A percentile compares a stretch with the other conserved stretches of the same genome.
These are phyloP conservation scores for Helianthus tuberosus DNA, from an alignment of 129 eudicot genomes.

Conservation along the genomic window DNA sequence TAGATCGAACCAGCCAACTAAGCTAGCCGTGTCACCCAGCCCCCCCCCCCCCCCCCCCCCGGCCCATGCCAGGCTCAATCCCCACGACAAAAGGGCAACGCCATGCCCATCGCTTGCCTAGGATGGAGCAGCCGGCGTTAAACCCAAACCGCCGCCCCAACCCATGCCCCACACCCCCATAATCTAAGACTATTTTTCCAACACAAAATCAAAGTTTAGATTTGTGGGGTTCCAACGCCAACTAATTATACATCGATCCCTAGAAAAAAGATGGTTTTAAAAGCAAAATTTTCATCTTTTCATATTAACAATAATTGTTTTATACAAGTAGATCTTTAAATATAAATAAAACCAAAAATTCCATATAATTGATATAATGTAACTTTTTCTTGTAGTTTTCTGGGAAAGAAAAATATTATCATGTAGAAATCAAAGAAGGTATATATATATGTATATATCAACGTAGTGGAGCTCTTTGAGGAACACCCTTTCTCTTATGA, in stretches of 20 bases:
- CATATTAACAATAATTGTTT: constrained; percentile 8
- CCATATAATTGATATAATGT: neutral
- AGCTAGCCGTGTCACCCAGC: too few species aligned
- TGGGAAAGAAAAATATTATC: neutral
- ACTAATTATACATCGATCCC: constrained; percentile 28
- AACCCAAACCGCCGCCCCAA: too few species aligned
- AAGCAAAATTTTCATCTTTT: neutral
- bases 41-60: too few species aligned
- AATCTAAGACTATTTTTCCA: neutral
- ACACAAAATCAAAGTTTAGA: constrained; percentile 19
- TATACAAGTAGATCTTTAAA: constrained; percentile 6
- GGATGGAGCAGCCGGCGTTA: too few species aligned
- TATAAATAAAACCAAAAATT: neutral
- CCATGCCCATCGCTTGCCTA: too few species aligned
- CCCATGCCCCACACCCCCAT: too few species aligned
- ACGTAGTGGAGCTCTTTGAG: constrained; percentile 53
- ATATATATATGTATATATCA: constrained; percentile 18
- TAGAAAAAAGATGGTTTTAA: constrained; percentile 2
- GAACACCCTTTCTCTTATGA: constrained; percentile 65
- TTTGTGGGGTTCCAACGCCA: constrained; percentile 25
- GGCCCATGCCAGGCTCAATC: too few species aligned
- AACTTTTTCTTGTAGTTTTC: neutral
- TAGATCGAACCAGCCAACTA: too few species aligned
- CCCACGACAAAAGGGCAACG: too few species aligned
- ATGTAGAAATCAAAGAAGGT: constrained; percentile 8